A percentile compares a stretch with the other conserved stretches of the same genome.
These are phyloP conservation scores for Vitellaria paradoxa DNA, from an alignment of 179 eudicot species.

Conservation along the genomic window DNA sequence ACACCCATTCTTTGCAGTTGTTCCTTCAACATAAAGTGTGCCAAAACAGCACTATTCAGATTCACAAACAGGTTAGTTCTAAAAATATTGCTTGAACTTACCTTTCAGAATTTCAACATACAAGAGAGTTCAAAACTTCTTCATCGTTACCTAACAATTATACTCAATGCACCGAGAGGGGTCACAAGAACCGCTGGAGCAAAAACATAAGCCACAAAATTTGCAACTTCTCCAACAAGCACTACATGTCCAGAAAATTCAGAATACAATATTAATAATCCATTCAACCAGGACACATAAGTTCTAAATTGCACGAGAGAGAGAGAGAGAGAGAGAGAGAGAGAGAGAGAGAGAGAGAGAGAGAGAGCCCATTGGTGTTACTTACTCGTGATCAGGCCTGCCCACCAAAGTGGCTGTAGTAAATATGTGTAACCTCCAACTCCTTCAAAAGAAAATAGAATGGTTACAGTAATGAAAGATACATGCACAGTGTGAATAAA, in stretches of 20 bases:
- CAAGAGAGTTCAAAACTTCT: constrained; percentile 10
- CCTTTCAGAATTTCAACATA: not conserved
- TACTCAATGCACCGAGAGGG: constrained; percentile 96
- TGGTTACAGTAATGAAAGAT: too few species aligned
- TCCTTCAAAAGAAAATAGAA: constrained; percentile 36
- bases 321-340: not conserved
- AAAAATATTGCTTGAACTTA: not conserved
- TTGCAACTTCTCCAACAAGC: constrained; percentile 85
- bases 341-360: not conserved
- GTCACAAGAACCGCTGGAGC: constrained; percentile 98
- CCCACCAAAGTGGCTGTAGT: constrained; percentile 96
- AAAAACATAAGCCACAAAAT: constrained; percentile 87
- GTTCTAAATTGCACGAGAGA: not conserved
- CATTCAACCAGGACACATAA: not conserved
- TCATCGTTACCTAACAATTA: constrained; percentile 69
- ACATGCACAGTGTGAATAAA: too few species aligned
- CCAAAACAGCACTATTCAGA: constrained; percentile 76
- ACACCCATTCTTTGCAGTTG: constrained; percentile 55
- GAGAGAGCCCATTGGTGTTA: constrained; percentile 4
- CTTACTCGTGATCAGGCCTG: constrained; percentile 85
- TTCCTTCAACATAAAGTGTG: constrained; percentile 80
- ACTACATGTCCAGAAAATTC: constrained; percentile 35
- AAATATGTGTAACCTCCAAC: constrained; percentile 86
- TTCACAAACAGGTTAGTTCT: constrained; percentile 26
- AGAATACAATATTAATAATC: not conserved